Base-by-base conservation (phyloP, 805 yeast species). In the Yamadazyma ubonensis region DNA sequence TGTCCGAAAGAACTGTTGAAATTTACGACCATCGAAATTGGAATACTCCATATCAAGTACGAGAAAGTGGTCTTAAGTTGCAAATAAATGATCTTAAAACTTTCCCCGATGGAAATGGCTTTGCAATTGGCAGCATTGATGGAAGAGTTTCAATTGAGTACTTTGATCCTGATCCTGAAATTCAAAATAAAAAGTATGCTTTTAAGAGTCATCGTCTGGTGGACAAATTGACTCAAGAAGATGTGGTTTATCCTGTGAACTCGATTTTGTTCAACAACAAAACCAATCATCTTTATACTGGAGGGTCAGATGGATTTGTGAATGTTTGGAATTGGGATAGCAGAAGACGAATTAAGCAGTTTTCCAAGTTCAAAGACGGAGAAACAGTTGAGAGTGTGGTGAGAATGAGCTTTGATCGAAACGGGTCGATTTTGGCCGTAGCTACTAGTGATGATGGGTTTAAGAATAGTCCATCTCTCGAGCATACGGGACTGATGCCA, bases 141-240 rank as follows among this genome's bases (percentile, higher is more conserved):
- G 96, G 96, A 0, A 66, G 95, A 20, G 88, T 84, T 1, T 80
- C 89, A 0, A 75, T 87, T 19, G 91, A 86, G 45, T 81, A 71
- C 50, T 76, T 81, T 39, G 77, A 79, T 39, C 73, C 77, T 3
- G 58, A 71, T 3, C 67, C 71, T 2, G 61, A 62, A 31, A 53
- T 54, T 3, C 70, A 63, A 42, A 73, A 63, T 37, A 61, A 67
- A 41, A 75, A 78, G 40, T 89, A 81, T 57, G 91, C 96, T 0
- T 88, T 88, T 68, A 79, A 87, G 52, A 83, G 95, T 45, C 96
- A 88, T 58, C 62, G 95, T 22, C 41, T 46, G 19, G 58, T 67
- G 32, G 66, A 70, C 37, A 51, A 55, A 31, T 36, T 41, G 2
- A 49, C 63, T 3, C 76, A 69, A 30, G 63, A 65, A 6, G 86